Evolutionary conservation across 1,284 basidiomycete species (phyloP).

Genomic region (Sanguinoderma infundibulare): DNA sequence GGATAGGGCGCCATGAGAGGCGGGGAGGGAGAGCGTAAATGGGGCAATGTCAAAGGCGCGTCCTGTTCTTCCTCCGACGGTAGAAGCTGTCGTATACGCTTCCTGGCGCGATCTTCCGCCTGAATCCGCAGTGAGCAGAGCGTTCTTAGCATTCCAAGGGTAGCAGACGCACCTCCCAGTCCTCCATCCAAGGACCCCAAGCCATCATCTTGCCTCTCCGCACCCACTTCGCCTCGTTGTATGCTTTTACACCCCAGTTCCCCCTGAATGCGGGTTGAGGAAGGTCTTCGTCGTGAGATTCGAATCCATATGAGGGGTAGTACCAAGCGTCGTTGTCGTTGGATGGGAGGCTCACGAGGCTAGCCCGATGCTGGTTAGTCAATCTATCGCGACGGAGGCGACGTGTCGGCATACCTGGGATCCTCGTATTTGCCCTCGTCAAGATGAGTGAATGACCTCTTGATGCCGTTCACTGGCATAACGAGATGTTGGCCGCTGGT

Average conservation of each 20-base stretch:
- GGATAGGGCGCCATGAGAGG: constrained; percentile 67
- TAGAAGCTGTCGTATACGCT: constrained; percentile 70
- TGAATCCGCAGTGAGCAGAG: constrained; percentile 34
- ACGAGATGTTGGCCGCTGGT: constrained; percentile 33
- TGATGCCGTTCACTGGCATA: constrained; percentile 27
- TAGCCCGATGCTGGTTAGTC: constrained; percentile 7
- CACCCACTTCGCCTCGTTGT: constrained; percentile 73
- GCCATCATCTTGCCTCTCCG: constrained; percentile 75
- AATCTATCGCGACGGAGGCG: not conserved
- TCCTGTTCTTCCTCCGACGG: constrained; percentile 47
- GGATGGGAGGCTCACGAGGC: constrained; percentile 47
- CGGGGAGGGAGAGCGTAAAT: constrained; percentile 49
- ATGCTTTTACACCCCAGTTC: constrained; percentile 80
- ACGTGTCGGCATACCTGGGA: constrained; percentile 26
- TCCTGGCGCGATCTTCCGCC: constrained; percentile 80
- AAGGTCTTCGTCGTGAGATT: constrained; percentile 57
- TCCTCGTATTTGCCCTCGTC: constrained; percentile 37
- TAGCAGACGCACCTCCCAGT: constrained; percentile 70
- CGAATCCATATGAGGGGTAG: constrained; percentile 71
- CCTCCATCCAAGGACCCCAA: constrained; percentile 80
- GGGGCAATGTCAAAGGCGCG: constrained; percentile 44
- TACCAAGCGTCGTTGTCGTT: constrained; percentile 80
- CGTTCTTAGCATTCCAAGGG: not conserved
- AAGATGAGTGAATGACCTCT: constrained; percentile 31
- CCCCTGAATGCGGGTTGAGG: constrained; percentile 50